Evolutionary conservation across 1,284 basidiomycete species (phyloP).

Genomic region (Acaromyces ingoldii): DNA sequence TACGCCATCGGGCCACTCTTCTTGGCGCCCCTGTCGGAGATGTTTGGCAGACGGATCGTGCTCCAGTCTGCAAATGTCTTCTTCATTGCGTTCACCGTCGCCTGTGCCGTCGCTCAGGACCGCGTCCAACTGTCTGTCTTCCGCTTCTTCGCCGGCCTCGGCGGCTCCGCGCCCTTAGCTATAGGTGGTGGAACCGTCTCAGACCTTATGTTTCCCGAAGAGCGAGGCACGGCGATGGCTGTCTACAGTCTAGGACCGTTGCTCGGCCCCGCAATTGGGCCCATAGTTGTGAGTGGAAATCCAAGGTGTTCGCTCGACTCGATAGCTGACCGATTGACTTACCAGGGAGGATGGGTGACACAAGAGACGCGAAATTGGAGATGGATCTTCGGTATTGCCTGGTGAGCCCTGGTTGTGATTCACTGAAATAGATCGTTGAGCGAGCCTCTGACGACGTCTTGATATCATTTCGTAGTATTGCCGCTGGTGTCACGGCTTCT

Average conservation of each 20-base stretch:
- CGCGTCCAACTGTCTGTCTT: conserved; percentile 29
- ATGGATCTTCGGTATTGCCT: conserved; percentile 55
- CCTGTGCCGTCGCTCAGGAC: conserved; percentile 29
- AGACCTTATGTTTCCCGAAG: conserved; percentile 66
- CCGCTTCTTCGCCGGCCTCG: conserved; percentile 41
- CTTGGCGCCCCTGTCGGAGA: conserved; percentile 58
- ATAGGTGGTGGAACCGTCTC: conserved; percentile 62
- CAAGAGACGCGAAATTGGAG: conserved; percentile 55
- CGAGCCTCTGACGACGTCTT: no score
- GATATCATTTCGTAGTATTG: no score
- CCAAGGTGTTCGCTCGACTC: no score
- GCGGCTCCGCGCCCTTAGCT: conserved; percentile 44
- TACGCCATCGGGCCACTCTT: conserved; percentile 38
- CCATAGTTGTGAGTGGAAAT: no score
- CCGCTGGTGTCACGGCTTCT: conserved; percentile 20
- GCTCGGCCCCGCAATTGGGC: conserved; percentile 31
- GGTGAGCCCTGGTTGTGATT: conserved; percentile 24
- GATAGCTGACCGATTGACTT: no score
- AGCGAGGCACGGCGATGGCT: conserved; percentile 29
- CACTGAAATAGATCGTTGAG: conserved; percentile 36
- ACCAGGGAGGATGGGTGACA: conserved; percentile 59
- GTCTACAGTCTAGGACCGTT: conserved; percentile 11
- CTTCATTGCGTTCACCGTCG: conserved; percentile 42
- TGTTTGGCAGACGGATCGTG: conserved; percentile 52
- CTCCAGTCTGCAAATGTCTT: conserved; percentile 35